Evolutionary conservation across 2,329 filamentous ascomycete species (phyloP).

Genomic region (Pseudocercospora vitis): DNA sequence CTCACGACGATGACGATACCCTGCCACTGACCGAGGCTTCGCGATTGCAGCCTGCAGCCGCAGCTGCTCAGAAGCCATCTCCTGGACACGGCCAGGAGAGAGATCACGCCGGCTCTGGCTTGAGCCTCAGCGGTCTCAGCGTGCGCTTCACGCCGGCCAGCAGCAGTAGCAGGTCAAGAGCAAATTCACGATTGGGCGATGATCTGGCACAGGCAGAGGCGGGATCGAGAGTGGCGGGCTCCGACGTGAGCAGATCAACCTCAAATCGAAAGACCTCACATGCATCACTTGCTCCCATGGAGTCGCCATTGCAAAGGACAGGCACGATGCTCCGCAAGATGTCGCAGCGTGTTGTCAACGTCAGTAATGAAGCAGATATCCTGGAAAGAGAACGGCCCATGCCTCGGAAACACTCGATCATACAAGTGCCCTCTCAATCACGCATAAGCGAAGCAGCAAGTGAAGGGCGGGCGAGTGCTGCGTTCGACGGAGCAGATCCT

Average conservation of each 20-base stretch:
- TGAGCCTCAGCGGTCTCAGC: slow-evolving; percentile 47
- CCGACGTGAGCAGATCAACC: slow-evolving; percentile 55
- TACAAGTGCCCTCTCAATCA: slow-evolving; percentile 6
- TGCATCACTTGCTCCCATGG: slow-evolving; percentile 48
- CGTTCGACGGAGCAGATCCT: slow-evolving; percentile 30
- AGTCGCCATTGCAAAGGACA: slow-evolving; percentile 51
- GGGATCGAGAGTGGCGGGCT: slow-evolving; percentile 44
- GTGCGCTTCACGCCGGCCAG: slow-evolving; percentile 53
- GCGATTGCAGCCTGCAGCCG: slow-evolving; percentile 51
- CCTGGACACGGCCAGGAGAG: slow-evolving; percentile 50
- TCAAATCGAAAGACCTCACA: slow-evolving; percentile 43
- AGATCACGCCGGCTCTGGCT: slow-evolving; percentile 21
- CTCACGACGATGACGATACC: slow-evolving; percentile 55
- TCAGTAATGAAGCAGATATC: slow-evolving; percentile 87
- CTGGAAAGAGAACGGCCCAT: slow-evolving; percentile 76
- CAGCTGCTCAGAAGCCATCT: slow-evolving; percentile 43
- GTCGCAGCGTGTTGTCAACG: slow-evolving; percentile 96
- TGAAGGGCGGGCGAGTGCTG: slow-evolving; percentile 3
- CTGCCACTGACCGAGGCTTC: slow-evolving; percentile 59
- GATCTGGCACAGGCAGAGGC: slow-evolving; percentile 61
- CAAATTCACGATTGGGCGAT: slow-evolving; percentile 57
- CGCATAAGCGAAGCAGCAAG: slow-evolving; percentile 7
- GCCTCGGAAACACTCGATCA: slow-evolving; percentile 59
- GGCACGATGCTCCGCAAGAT: slow-evolving; percentile 64
- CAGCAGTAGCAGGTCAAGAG: slow-evolving; percentile 40